Conservation (phyloP, 495 filamentous ascomycete genomes). For the Aspergillus cristatus region DNA sequence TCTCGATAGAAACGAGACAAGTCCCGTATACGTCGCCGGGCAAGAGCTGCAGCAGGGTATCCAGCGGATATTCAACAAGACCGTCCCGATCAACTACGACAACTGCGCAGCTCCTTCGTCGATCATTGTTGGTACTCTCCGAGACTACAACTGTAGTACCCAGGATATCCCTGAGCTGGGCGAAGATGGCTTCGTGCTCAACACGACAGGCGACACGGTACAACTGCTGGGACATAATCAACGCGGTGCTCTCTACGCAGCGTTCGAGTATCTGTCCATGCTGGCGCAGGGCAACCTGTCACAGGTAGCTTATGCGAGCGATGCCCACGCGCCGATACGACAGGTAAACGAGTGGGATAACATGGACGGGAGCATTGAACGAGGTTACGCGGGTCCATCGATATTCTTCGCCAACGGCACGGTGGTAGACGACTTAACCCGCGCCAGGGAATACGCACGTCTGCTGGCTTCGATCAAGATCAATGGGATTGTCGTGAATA, state of each 20-base stretch:
- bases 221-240: conserved; percentile 59
- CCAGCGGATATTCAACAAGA: conserved; percentile 40
- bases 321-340: conserved; percentile 52
- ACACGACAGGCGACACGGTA: conserved; percentile 31
- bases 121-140: conserved; percentile 50
- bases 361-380: conserved; percentile 58
- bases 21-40: conserved; percentile 49
- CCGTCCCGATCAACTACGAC: conserved; percentile 23
- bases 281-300: conserved; percentile 54
- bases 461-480: conserved; percentile 58
- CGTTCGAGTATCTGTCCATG: conserved; percentile 58
- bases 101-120: conserved; percentile 18
- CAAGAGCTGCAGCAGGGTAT: conserved; percentile 53
- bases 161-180: conserved; percentile 33
- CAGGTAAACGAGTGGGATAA: conserved; percentile 75
- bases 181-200: conserved; percentile 58
- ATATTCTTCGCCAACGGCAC: conserved; percentile 56
- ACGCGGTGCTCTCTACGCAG: conserved; percentile 58
- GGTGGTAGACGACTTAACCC: conserved; percentile 47
- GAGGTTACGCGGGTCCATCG: conserved; percentile 59
- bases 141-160: conserved; percentile 19
- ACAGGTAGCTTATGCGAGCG: conserved; percentile 41
- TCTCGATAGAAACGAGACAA: conserved; percentile 41
- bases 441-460: conserved; percentile 54
- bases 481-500: conserved; percentile 62